Conservation (phyloP, 176 grass and related monocot genomes). For the Elymus sibiricus region DNA sequence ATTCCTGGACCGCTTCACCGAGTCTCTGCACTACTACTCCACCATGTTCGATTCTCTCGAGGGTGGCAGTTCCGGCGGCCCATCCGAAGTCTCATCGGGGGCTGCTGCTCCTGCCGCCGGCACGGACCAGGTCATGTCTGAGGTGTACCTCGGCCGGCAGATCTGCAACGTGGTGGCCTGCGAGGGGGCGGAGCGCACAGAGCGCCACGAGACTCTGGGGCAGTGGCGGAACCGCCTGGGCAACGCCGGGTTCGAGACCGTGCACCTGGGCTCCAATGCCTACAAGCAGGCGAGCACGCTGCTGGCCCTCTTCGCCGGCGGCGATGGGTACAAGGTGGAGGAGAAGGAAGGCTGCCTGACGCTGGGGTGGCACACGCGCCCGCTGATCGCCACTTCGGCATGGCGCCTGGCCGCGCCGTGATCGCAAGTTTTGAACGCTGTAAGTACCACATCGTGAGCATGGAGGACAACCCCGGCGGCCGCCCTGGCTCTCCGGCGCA, state of each 20-base stretch:
- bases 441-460: not conserved
- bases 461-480: not conserved
- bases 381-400: constrained; percentile 93
- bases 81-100: constrained; percentile 23
- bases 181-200: constrained; percentile 77
- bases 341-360: constrained; percentile 94
- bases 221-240: constrained; percentile 76
- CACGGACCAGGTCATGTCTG: constrained; percentile 78
- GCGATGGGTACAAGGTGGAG: constrained; percentile 87
- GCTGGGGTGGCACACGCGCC: constrained; percentile 79
- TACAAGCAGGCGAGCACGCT: constrained; percentile 97
- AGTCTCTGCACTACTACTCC: constrained; percentile 95
- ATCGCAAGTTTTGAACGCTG: constrained; percentile 25
- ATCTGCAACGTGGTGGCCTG: constrained; percentile 94
- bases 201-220: constrained; percentile 80
- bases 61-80: constrained; percentile 45
- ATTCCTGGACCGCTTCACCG: constrained; percentile 85
- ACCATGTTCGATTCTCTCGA: constrained; percentile 98
- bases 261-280: constrained; percentile 90
- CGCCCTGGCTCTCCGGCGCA: constrained; percentile 9
- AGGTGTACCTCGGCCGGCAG: constrained; percentile 88
- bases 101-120: not conserved
- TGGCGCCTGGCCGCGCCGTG: constrained; percentile 58
- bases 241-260: constrained; percentile 69
- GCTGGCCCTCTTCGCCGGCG: constrained; percentile 80